Percentiles rank a stretch among this genome's conserved stretches.
phyloP scores from a whole-genome alignment of 179 eudicot genomes.

The Carnegiea gigantea region DNA sequence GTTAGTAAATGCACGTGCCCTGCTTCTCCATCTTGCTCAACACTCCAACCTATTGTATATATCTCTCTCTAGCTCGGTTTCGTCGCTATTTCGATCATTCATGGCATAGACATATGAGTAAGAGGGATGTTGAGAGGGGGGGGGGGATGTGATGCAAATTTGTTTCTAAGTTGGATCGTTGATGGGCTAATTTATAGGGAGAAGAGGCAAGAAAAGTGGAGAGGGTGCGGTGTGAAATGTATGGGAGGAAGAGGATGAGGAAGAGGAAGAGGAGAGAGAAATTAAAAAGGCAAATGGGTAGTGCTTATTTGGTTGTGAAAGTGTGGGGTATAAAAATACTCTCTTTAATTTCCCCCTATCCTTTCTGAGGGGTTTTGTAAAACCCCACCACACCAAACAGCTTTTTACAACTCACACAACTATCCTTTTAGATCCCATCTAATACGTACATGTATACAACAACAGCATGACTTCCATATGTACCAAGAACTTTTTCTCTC shows the following conservation, averaged over 20 bases:
- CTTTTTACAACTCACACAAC: constrained; percentile 9
- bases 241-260: neutral
- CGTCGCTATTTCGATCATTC: neutral
- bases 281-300: neutral
- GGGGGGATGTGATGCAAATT: neutral
- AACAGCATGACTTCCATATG: neutral
- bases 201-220: constrained; percentile 6
- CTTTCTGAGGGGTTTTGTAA: constrained; percentile 3
- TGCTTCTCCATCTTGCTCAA: constrained; percentile 48
- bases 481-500: neutral
- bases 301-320: constrained; percentile 11
- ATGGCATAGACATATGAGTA: neutral
- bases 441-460: neutral
- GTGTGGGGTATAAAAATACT: neutral
- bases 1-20: constrained; percentile 47
- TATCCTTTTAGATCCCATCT: neutral
- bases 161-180: neutral
- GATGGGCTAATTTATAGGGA: constrained; percentile 1
- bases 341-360: neutral
- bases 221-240: constrained; percentile 5
- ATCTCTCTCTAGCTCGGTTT: neutral
- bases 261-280: neutral
- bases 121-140: neutral
- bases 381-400: constrained; percentile 20
- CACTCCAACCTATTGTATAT: neutral